Evolutionary conservation across 352 stramenopile genomes (phyloP).

Genomic region (Pythium volutum): DNA sequence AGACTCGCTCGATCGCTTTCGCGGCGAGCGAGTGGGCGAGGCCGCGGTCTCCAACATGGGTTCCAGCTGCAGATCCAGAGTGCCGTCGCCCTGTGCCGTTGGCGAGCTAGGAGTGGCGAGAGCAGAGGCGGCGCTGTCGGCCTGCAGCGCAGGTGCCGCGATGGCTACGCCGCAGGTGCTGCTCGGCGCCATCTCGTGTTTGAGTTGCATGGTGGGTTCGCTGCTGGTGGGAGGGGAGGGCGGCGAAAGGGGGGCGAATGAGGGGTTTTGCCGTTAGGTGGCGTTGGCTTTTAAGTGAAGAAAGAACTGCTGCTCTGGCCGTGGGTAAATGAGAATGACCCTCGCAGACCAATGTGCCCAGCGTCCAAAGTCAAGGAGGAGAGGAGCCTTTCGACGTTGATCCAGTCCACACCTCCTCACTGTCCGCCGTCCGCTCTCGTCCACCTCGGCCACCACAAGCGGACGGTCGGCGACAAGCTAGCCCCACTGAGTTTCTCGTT

Average conservation of each 20-base stretch:
- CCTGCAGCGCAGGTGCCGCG: background rate
- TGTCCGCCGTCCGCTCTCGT: conserved; percentile 17
- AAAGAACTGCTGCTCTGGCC: conserved; percentile 4
- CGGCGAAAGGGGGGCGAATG: background rate
- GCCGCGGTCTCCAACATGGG: background rate
- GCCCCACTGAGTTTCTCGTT: background rate
- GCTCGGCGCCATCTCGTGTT: background rate
- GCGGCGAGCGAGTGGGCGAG: background rate
- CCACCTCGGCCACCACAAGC: background rate
- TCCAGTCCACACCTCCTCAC: conserved; percentile 28
- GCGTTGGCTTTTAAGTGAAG: conserved; percentile 13
- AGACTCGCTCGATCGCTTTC: conserved; percentile 5
- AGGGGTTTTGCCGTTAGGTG: background rate
- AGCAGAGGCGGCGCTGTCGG: background rate
- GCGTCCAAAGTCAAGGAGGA: conserved; percentile 26
- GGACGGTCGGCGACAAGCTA: conserved; percentile 5
- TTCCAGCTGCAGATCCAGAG: background rate
- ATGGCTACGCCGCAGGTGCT: conserved; percentile 2
- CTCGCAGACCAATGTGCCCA: conserved; percentile 22
- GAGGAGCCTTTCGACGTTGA: conserved; percentile 33
- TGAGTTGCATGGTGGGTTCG: conserved; percentile 3
- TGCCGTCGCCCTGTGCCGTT: conserved; percentile 1
- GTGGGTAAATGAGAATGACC: conserved; percentile 14
- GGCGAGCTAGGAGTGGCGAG: background rate
- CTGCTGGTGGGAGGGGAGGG: background rate